phyloP scores from a whole-genome alignment of 1,284 basidiomycete genomes.

The Wallemia hederae region DNA sequence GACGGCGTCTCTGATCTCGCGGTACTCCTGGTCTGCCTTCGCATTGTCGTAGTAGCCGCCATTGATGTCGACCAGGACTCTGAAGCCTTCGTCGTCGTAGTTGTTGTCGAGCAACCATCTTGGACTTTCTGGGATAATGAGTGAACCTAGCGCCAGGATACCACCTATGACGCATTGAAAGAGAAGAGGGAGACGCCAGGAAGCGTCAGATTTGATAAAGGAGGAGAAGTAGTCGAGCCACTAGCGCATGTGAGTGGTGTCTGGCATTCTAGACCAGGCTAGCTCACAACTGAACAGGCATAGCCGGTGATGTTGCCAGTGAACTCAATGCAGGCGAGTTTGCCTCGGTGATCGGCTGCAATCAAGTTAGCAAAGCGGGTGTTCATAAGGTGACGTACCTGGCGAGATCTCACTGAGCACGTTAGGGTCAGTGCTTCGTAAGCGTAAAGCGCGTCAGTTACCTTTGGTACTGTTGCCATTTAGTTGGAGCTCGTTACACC shows the following conservation, averaged over 20 bases:
- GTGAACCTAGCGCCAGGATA: slow-evolving; percentile 50
- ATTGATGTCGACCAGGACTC: slow-evolving; percentile 66
- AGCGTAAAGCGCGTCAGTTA: background rate
- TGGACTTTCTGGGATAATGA: slow-evolving; percentile 77
- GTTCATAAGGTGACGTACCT: slow-evolving; percentile 17
- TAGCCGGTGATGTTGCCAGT: slow-evolving; percentile 84
- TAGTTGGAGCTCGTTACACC: background rate
- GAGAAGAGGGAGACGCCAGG: slow-evolving; percentile 26
- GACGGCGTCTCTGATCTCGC: slow-evolving; percentile 74
- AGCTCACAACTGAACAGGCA: slow-evolving; percentile 65
- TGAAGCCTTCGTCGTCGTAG: slow-evolving; percentile 55
- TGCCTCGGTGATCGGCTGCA: slow-evolving; percentile 31
- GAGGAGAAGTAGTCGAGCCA: slow-evolving; percentile 90
- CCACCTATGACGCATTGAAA: slow-evolving; percentile 36
- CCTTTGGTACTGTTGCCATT: background rate
- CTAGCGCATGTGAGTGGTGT: slow-evolving; percentile 17
- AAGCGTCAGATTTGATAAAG: slow-evolving; percentile 46
- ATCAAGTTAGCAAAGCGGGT: background rate
- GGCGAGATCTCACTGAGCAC: slow-evolving; percentile 51
- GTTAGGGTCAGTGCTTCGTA: background rate
- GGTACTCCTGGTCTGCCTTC: slow-evolving; percentile 52
- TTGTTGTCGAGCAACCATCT: slow-evolving; percentile 82
- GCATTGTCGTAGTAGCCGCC: slow-evolving; percentile 48
- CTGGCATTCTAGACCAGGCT: slow-evolving; percentile 1
- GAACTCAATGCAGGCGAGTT: slow-evolving; percentile 86